These are phyloP conservation scores for Triticum monococcum DNA, from an alignment of 176 grass and related monocot species.

Conservation along the genomic window DNA sequence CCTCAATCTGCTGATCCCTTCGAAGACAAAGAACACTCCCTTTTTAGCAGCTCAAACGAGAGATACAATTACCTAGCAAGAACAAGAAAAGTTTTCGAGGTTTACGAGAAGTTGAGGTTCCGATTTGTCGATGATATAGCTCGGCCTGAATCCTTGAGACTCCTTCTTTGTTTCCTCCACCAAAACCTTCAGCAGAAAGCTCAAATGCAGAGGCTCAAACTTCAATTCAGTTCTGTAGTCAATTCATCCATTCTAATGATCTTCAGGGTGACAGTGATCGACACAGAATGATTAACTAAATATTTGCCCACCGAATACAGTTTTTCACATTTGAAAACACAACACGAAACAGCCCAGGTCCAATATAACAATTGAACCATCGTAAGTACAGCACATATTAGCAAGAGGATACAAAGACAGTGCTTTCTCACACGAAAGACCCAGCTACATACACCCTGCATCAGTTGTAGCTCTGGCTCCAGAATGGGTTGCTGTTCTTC, in stretches of 20 bases:
- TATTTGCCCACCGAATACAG: not conserved
- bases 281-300: too few relatives aligned
- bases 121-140: constrained; percentile 54
- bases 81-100: not conserved
- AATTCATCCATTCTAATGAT: too few relatives aligned
- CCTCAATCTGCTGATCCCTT: constrained; percentile 72
- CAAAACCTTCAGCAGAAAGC: constrained; percentile 50
- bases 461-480: constrained; percentile 37
- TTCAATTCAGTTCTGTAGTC: not conserved
- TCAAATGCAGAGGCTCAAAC: not conserved
- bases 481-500: constrained; percentile 40
- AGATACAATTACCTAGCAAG: not conserved
- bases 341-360: constrained; percentile 16
- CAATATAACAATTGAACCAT: constrained; percentile 55
- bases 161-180: constrained; percentile 87
- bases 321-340: constrained; percentile 2
- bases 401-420: constrained; percentile 20
- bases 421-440: not conserved
- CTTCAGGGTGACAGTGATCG: too few relatives aligned
- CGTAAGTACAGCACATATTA: not conserved
- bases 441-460: not conserved
- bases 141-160: constrained; percentile 81
- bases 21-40: not conserved
- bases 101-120: constrained; percentile 76
- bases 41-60: not conserved